These are phyloP conservation scores for Heracleum sosnowskyi DNA, from an alignment of 129 eudicot species.

Conservation along the genomic window DNA sequence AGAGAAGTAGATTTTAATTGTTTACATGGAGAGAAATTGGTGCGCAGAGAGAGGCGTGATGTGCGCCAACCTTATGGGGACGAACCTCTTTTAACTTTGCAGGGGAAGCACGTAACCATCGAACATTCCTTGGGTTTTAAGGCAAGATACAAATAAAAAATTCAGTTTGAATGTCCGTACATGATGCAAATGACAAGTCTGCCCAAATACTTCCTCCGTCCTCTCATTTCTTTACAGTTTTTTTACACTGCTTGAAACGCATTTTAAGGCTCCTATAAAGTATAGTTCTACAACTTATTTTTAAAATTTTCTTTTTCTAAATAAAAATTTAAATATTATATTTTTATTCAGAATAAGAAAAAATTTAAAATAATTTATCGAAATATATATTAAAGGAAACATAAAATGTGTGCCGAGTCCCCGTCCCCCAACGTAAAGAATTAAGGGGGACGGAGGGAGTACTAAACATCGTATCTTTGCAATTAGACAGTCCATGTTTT, in stretches of 20 bases:
- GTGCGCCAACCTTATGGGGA: not conserved
- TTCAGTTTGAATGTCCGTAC: not conserved
- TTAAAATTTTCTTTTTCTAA: too few species aligned
- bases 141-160: not conserved
- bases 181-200: not conserved
- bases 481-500: not conserved
- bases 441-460: too few species aligned
- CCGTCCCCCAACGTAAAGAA: too few species aligned
- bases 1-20: not conserved
- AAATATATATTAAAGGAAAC: too few species aligned
- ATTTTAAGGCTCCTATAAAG: too few species aligned
- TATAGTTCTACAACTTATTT: too few species aligned
- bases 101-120: conserved; percentile 3
- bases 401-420: too few species aligned
- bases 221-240: too few species aligned
- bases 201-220: not conserved
- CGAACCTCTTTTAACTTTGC: conserved; percentile 2
- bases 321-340: too few species aligned
- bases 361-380: too few species aligned
- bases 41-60: conserved; percentile 15
- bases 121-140: not conserved
- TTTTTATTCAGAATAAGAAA: too few species aligned
- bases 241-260: too few species aligned
- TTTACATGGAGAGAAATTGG: not conserved
- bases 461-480: not conserved